These are phyloP conservation scores for Annulohypoxylon nitens DNA, from an alignment of 495 filamentous ascomycete genomes.

Conservation along the genomic window DNA sequence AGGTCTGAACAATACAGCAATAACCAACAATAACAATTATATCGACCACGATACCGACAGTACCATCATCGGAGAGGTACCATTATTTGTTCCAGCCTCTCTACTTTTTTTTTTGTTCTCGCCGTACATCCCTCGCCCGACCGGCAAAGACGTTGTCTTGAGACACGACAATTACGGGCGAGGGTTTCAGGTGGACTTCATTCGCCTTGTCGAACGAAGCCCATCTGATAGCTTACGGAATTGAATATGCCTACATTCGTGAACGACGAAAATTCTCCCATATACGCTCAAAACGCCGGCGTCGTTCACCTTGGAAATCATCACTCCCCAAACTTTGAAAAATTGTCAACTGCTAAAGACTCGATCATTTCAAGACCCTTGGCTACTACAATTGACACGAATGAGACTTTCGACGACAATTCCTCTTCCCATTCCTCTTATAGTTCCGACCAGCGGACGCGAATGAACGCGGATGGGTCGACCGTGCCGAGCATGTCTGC, in stretches of 20 bases:
- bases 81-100: conserved; percentile 18
- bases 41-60: conserved; percentile 1
- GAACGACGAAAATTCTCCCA: conserved; percentile 63
- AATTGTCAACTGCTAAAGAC: conserved; percentile 48
- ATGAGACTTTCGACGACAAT: conserved; percentile 55
- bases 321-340: conserved; percentile 50
- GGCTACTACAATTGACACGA: conserved; percentile 51
- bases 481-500: conserved; percentile 52
- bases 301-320: conserved; percentile 55
- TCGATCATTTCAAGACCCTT: conserved; percentile 39
- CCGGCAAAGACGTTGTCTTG: conserved; percentile 16
- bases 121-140: conserved; percentile 39
- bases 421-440: conserved; percentile 54
- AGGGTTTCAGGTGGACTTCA: conserved; percentile 43
- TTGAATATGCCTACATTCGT: conserved; percentile 70
- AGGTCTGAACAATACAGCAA: not conserved
- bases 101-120: not conserved
- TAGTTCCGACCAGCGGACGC: conserved; percentile 51
- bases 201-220: conserved; percentile 24
- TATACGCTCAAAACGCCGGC: conserved; percentile 58
- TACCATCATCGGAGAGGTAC: conserved; percentile 19
- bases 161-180: conserved; percentile 27
- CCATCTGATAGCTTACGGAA: conserved; percentile 42
- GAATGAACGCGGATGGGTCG: conserved; percentile 55
- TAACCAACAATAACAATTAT: conserved; percentile 29